Base-by-base conservation (phyloP, 345 rosid species). In the Psidium guajava region DNA sequence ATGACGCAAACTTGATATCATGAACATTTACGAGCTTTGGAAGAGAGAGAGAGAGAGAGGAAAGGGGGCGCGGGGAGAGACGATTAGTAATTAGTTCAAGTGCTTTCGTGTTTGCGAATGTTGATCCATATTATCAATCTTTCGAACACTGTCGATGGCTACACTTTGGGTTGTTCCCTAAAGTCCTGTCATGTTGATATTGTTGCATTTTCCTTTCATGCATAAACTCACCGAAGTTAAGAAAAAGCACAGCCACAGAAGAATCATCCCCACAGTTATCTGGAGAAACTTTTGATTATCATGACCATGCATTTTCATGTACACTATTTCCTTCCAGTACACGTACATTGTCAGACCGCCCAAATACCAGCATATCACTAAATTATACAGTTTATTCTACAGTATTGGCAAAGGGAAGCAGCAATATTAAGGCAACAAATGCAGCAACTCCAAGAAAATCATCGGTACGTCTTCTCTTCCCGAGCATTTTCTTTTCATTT, bases 321-420 rank as follows among this genome's bases (percentile, higher is more conserved):
- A 64, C 75, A 69, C 44, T 18, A 32, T 32, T 21, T 44, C 24
- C 24, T 32, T 69, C 47, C 40, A 18, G 47, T 40, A 36, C 44
- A 16, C 12, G 12, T 12, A 69, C 25, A 9, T 69, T 18, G 40
- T 32, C 47, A 69, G 42, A 69, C 47, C 0, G 77, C 77, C 77
- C 82, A 13, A 27, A 64, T 74, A 12, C 47, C 54, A 21, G 59
- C 6, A 59, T 42, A 42, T 57, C 21, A 61, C 55, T 49, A 85
- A 87, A 86, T 85, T 82, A 56, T 54, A 86, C 83, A 32, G 86
- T 73, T 83, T 88, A 51, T 56, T 90, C 89, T 54, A 83, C 89
- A 96, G 98, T 93, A 90, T 84, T 96, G 98, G 99, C 96, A 93
- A 85, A 92, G 89, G 85, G 99, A 95, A 91, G 94, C 93, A 75